phyloP scores from a whole-genome alignment of 768 basidiomycete genomes.

The Clavaria fumosa region DNA sequence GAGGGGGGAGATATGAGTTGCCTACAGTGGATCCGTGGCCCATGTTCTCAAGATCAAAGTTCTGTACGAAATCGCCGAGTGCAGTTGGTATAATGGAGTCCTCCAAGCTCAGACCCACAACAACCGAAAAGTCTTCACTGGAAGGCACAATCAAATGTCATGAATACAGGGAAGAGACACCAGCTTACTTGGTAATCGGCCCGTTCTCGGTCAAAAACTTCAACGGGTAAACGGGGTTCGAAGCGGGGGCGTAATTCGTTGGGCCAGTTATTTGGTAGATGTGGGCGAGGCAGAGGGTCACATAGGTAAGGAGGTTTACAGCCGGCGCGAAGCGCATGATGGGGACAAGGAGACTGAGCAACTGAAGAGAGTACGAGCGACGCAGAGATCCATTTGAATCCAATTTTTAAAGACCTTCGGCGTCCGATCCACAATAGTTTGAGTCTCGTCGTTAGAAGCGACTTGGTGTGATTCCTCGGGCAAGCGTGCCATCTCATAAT shows the following conservation, averaged over 20 bases:
- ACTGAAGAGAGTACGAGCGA: too few relatives aligned
- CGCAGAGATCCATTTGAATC: too few relatives aligned
- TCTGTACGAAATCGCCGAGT: conserved; percentile 1
- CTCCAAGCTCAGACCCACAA: not conserved
- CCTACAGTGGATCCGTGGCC: conserved; percentile 1
- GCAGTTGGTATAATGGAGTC: not conserved
- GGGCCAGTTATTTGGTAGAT: not conserved
- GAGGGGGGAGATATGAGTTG: not conserved
- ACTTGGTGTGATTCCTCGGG: too few relatives aligned
- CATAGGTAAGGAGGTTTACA: not conserved
- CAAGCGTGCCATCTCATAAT: too few relatives aligned
- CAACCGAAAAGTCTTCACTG: conserved; percentile 4
- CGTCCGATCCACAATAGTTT: too few relatives aligned
- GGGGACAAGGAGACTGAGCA: too few relatives aligned
- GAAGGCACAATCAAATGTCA: not conserved
- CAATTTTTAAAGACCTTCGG: too few relatives aligned
- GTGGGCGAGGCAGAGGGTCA: not conserved
- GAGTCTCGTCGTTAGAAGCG: too few relatives aligned
- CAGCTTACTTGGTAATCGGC: too few relatives aligned
- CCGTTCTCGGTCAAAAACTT: not conserved
- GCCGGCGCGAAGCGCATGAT: not conserved
- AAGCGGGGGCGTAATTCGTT: not conserved
- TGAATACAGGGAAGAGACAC: too few relatives aligned
- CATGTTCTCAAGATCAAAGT: conserved; percentile 3
- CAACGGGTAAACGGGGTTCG: not conserved